Evolutionary conservation across 306 rosid species (phyloP), one percentile per base, ranked within the genome.

Genomic region (Corylus americana): DNA sequence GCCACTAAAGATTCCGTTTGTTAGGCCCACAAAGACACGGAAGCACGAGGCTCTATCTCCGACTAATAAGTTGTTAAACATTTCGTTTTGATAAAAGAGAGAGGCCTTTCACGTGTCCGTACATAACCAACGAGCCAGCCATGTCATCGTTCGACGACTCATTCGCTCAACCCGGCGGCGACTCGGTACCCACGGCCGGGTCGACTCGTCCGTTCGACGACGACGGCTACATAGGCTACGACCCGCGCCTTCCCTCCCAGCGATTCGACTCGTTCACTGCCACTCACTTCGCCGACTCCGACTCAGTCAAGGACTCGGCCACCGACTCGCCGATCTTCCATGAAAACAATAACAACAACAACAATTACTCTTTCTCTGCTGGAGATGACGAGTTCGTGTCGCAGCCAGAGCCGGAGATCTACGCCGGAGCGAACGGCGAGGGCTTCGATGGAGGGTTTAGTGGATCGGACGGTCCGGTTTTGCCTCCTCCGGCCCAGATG

Each of bases 381-480:
- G 84, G 0, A 1, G 89, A 39, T 16, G 83, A 77, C 71, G 68
- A 20, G 31, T 80, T 77, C 58, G 61, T 48, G 18, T 50, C 74
- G 39, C 73, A 81, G 37, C 57, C 77, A 27, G 69, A 29, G 37
- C 9, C 48, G 29, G 76, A 66, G 50, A 58, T 81, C 71, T 79
- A 55, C 59, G 51, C 82, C 1, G 74, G 77, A 57, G 76, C 79
- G 16, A 70, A 73, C 63, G 75, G 48, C 1, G 51, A 57, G 76
- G 86, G 74, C 39, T 74, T 78, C 48, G 82, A 67, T 72, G 85
- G 76, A 31, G 82, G 70, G 12, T 79, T 79, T 37, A 58, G 64
- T 53, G 87, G 44, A 71, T 75, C 82, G 53, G 83, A 78, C 74
- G 79, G 80, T 73, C 86, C 90, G 17, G 81, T 81, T 86, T 74